Base-by-base conservation (phyloP, 1,284 basidiomycete species). In the Porodaedalea pini region DNA sequence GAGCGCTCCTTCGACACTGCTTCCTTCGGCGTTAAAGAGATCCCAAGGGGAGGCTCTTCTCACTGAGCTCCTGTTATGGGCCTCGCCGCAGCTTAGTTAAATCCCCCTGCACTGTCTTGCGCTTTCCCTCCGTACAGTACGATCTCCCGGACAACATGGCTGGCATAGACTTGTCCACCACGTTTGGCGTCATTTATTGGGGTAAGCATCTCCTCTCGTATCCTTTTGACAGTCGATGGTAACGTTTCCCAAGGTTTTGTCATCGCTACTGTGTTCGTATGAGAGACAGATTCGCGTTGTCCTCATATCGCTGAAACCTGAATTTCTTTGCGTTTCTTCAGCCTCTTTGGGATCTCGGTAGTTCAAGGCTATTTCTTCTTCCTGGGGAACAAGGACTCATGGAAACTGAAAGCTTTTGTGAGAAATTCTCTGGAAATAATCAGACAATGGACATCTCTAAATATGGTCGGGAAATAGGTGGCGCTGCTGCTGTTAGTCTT, bases 331-430 rank as follows among this genome's bases (percentile, higher is more conserved):
- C 40, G 21, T n/a, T 13, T 19, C 39, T 15, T 4, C 19, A 57
- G 56, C 15, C 49, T 57, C n/a, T 51, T 52, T n/a, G 56, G 56
- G 37, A 45, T 43, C n/a, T 51, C 51, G 4, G 49, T 57, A 6
- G 50, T 57, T 25, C 56, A 57, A 32, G 56, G 56, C 2, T 57
- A 57, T 31, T 45, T 57, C 17, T 57, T 50, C 36, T 57, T 57
- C 34, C 15, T 53, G 0, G 31, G 56, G 4, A 52, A 31, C 34
- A 51, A 45, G 23, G 50, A 52, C 45, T 27, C 37, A 6, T 52
- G 49, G 50, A 43, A 27, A 31, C n/a, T 57, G 17, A 57, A 50
- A 27, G 10, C 29, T 2, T 51, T 52, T 39, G 56, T 57, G 41
- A 27, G 56, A 32, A 5, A 21, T 32, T 57, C 21, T 39, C 10